A percentile compares a stretch with the other conserved stretches of the same genome.
phyloP scores from a whole-genome alignment of 805 yeast genomes.

The Yamadazyma ubonensis region DNA sequence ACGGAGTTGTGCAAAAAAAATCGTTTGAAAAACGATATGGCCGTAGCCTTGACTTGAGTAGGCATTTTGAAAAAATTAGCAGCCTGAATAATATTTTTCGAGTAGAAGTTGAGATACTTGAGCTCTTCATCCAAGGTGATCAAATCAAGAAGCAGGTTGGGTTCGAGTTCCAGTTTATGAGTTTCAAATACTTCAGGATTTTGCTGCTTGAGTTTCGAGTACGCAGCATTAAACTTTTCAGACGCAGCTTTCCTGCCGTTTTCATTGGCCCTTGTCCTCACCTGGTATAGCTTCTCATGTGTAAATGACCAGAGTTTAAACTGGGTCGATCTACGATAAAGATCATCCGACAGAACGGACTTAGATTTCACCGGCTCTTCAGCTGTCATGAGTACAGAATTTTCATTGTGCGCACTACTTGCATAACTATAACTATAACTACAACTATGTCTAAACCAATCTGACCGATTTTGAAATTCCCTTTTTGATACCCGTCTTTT shows the following conservation, averaged over 20 bases:
- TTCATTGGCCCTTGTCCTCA: constrained; percentile 51
- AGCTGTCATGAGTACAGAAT: constrained; percentile 2
- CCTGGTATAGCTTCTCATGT: constrained; percentile 48
- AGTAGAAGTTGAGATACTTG: constrained; percentile 65
- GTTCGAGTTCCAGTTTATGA: constrained; percentile 25
- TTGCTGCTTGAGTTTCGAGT: constrained; percentile 17
- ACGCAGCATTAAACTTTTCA: constrained; percentile 27
- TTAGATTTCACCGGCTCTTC: constrained; percentile 1
- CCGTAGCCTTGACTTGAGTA: constrained; percentile 84
- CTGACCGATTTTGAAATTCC: constrained; percentile 85
- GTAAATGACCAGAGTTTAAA: constrained; percentile 85
- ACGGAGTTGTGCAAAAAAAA: constrained; percentile 80
- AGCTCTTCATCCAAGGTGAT: constrained; percentile 71
- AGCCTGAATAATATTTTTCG: constrained; percentile 66
- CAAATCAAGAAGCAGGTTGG: constrained; percentile 35
- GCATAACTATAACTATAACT: too few species aligned
- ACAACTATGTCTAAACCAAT: too few species aligned
- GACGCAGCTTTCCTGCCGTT: constrained; percentile 47
- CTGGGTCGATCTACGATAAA: constrained; percentile 85
- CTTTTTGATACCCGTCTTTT: constrained; percentile 96
- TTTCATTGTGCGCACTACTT: constrained; percentile 7
- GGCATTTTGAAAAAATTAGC: constrained; percentile 79
- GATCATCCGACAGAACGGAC: constrained; percentile 70
- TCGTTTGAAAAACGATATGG: constrained; percentile 75
- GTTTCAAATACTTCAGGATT: constrained; percentile 29